Base-by-base conservation (phyloP, 257 asterid genomes). In the Ligustrum vulgare region DNA sequence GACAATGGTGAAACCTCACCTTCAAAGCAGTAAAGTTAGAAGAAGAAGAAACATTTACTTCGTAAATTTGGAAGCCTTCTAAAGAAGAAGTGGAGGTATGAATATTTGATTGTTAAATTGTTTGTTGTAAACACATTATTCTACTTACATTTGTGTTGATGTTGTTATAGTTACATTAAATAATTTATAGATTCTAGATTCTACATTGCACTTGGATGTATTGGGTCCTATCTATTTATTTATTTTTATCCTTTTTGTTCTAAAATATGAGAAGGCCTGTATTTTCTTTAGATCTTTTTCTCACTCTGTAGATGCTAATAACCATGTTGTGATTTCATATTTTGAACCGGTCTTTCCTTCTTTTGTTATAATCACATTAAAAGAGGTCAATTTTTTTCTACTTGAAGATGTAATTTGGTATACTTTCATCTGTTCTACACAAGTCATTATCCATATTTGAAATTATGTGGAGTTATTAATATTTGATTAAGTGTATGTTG, bases 1-100 rank as follows among this genome's bases (percentile, higher is more conserved):
- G 89, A 86, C 41, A 82, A 87, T 54, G 86, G 89, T 72, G 89
- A 72, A 69, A 87, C 76, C 78, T 86, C 92, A 4, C 91, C 89
- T 1, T 41, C 80, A 25, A 88, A 87, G 88, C 85, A 87, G 78
- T 85, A 71, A 64, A 80, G 86, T 69, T 89, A 82, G 84, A 93
- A 91, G 88, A 93, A 93, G 94, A 92, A 92, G 91, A 95, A 89
- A 75, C 89, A 97, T 22, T 83, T 95, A 85, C 86, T 95, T 80
- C 84, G 85, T 18, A 95, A 95, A 80, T 91, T 95, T 73, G 99
- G 98, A 75, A 90, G 81, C 83, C 83, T 95, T 62, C 89, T 95
- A 72, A 93, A 90, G 97, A 95, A 95, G 93, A 95, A 91, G 83
- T n/a, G n/a, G n/a, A n/a, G 70, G 89, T 74, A 62, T 82, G 7